Percentiles rank a stretch among this genome's conserved stretches.
phyloP scores from a whole-genome alignment of 148 eudicot genomes.

The Silene conica region DNA sequence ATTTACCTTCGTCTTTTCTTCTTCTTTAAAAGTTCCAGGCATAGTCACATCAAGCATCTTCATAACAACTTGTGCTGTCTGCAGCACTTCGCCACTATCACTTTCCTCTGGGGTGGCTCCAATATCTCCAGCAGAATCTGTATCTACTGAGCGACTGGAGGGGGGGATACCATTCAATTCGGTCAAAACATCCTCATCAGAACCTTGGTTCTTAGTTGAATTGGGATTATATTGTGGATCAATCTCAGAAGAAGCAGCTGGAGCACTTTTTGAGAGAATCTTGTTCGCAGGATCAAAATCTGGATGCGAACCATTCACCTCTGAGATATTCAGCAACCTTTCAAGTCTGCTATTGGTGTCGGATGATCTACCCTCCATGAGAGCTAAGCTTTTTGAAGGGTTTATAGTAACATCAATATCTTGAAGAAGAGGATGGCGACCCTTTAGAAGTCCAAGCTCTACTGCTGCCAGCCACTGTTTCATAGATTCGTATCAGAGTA shows the following conservation, averaged over 20 bases:
- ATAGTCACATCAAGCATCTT: slow-evolving; percentile 89
- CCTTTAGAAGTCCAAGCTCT: slow-evolving; percentile 91
- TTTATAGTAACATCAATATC: slow-evolving; percentile 75
- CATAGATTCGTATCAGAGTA: slow-evolving; percentile 13
- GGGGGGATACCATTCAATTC: slow-evolving; percentile 19
- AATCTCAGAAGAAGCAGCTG: slow-evolving; percentile 20
- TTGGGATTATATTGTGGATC: slow-evolving; percentile 25
- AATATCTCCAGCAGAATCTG: slow-evolving; percentile 24
- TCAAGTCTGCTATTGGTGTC: slow-evolving; percentile 27
- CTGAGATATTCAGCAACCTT: slow-evolving; percentile 28
- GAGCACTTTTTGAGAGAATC: slow-evolving; percentile 24
- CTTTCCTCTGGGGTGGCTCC: slow-evolving; percentile 31
- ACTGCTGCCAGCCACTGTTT: slow-evolving; percentile 96
- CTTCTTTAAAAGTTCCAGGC: slow-evolving; percentile 78
- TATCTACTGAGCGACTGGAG: slow-evolving; percentile 30
- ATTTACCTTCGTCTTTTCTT: slow-evolving; percentile 79
- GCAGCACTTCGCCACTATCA: slow-evolving; percentile 68
- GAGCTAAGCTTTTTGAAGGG: slow-evolving; percentile 60
- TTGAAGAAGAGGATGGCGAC: slow-evolving; percentile 88
- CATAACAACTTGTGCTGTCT: slow-evolving; percentile 72
- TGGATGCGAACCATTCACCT: slow-evolving; percentile 29
- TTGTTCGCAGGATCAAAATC: slow-evolving; percentile 28
- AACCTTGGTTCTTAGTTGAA: slow-evolving; percentile 19
- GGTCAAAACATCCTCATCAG: slow-evolving; percentile 25
- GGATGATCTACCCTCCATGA: slow-evolving; percentile 40